These are phyloP conservation scores for Psilocybe azurescens DNA, from an alignment of 768 basidiomycete genomes.

Conservation along the genomic window DNA sequence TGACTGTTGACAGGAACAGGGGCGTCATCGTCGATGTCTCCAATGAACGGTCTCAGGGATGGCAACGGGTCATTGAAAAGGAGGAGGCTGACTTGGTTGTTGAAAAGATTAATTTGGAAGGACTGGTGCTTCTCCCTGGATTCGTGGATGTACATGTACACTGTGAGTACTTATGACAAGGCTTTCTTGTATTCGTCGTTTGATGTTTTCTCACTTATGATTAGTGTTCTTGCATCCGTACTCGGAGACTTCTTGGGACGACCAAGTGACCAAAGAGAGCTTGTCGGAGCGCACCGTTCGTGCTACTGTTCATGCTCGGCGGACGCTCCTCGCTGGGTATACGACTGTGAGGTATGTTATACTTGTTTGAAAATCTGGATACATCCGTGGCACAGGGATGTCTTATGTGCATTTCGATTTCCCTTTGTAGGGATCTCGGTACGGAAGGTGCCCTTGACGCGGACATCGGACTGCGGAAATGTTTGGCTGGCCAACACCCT, in stretches of 20 bases:
- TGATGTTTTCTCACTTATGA: neutral
- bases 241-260: conserved; percentile 62
- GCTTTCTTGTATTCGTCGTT: neutral
- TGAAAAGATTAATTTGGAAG: conserved; percentile 18
- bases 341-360: conserved; percentile 59
- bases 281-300: conserved; percentile 63
- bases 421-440: conserved; percentile 57
- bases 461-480: conserved; percentile 61
- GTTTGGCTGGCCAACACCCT: conserved; percentile 43
- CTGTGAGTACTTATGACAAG: conserved; percentile 27
- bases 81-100: conserved; percentile 15
- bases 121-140: conserved; percentile 14
- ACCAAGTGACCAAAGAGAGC: conserved; percentile 64
- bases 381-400: neutral
- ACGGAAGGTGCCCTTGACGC: conserved; percentile 71
- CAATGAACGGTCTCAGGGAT: conserved; percentile 6
- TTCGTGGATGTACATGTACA: conserved; percentile 25
- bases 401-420: neutral
- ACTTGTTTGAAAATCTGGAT: neutral
- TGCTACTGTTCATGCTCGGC: conserved; percentile 61
- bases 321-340: conserved; percentile 65
- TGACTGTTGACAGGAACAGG: conserved; percentile 49
- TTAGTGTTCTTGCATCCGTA: conserved; percentile 68
- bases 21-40: conserved; percentile 55
- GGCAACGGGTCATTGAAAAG: neutral